Conservation (phyloP, 2,329 filamentous ascomycete genomes). For the Aaosphaeria pasadenensis region DNA sequence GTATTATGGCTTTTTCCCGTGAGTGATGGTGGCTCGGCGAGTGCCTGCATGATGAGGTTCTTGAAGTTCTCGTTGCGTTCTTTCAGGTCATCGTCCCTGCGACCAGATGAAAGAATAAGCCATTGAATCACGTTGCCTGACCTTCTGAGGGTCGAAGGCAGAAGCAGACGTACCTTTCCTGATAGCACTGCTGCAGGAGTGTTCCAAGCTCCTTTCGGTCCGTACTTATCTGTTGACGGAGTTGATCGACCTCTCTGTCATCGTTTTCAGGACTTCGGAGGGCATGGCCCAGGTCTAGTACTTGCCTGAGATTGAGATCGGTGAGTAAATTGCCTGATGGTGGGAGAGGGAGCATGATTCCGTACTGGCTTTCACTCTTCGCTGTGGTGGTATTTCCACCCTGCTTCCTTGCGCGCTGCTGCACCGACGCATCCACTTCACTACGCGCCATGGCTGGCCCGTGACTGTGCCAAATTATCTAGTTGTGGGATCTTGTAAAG, state of each 20-base stretch:
- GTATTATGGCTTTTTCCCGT: background rate
- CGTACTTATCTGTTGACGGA: constrained; percentile 13
- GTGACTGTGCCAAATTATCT: background rate
- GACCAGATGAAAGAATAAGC: too few species aligned
- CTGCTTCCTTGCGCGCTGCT: too few species aligned
- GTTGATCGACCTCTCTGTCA: constrained; percentile 18
- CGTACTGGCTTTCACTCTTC: constrained; percentile 25
- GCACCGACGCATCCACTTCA: background rate
- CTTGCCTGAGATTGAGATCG: constrained; percentile 11
- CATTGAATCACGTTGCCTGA: background rate
- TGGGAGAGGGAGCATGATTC: background rate
- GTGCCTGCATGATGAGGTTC: too few species aligned
- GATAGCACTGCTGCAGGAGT: constrained; percentile 14
- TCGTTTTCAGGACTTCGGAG: constrained; percentile 17
- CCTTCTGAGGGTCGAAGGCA: constrained; percentile 17
- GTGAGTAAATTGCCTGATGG: background rate
- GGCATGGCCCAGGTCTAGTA: constrained; percentile 14
- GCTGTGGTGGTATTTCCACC: too few species aligned
- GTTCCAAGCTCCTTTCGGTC: constrained; percentile 14
- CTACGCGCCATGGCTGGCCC: constrained; percentile 2
- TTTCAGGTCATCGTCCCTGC: too few species aligned
- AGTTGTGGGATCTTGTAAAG: too few species aligned
- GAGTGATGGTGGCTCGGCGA: too few species aligned
- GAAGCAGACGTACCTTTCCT: too few species aligned
- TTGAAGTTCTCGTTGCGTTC: too few species aligned